phyloP scores from a whole-genome alignment of 2,329 filamentous ascomycete species.

The Alternaria brassicicola region DNA sequence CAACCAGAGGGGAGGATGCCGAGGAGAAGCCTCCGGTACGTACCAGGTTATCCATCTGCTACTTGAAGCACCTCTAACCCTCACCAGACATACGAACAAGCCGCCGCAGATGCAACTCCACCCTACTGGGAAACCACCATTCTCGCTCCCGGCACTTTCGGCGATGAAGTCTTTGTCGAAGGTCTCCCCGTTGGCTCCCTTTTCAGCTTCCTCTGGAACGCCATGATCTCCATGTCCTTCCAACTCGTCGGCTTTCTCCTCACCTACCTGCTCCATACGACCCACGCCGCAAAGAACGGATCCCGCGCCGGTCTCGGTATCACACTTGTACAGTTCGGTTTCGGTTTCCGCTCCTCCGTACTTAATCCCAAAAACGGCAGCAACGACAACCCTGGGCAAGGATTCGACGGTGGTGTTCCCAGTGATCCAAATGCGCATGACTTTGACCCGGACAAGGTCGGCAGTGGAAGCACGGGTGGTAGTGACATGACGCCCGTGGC shows the following conservation, averaged over 20 bases:
- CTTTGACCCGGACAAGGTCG: constrained; percentile 77
- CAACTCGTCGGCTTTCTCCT: constrained; percentile 96
- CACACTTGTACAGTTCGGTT: constrained; percentile 94
- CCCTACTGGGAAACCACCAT: constrained; percentile 99
- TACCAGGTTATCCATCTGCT: constrained; percentile 29
- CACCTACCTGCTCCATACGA: constrained; percentile 96
- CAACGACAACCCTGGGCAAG: constrained; percentile 57
- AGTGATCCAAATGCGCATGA: constrained; percentile 88
- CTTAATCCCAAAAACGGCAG: constrained; percentile 45
- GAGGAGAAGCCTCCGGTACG: constrained; percentile 93
- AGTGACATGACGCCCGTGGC: constrained; percentile 45
- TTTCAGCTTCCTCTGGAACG: constrained; percentile 89
- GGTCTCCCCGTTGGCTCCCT: constrained; percentile 89
- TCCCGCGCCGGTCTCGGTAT: constrained; percentile 93
- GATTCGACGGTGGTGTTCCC: constrained; percentile 65
- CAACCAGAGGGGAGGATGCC: constrained; percentile 77
- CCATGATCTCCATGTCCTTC: constrained; percentile 95
- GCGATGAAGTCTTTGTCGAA: constrained; percentile 95
- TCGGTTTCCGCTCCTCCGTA: constrained; percentile 78
- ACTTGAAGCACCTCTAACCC: constrained; percentile 43
- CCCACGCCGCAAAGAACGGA: constrained; percentile 96
- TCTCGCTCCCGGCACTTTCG: constrained; percentile 86
- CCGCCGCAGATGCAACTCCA: constrained; percentile 91
- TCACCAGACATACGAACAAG: constrained; percentile 91
- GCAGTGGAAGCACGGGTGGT: constrained; percentile 35